A percentile compares a stretch with the other conserved stretches of the same genome.
phyloP scores from a whole-genome alignment of 768 basidiomycete genomes.

The Psilocybe subaeruginosa region DNA sequence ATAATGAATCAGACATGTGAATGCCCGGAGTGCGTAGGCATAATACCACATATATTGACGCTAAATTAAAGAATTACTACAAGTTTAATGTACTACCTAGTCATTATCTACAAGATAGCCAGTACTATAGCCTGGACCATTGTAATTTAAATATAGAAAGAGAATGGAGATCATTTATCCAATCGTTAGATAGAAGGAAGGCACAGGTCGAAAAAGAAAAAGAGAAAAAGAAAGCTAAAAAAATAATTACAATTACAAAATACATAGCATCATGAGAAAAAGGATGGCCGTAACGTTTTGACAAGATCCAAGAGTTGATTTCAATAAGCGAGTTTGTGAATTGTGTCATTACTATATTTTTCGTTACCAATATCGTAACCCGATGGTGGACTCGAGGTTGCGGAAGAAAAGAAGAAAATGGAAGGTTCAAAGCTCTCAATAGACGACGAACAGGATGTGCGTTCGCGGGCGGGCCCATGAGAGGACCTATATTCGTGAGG shows the following conservation, averaged over 20 bases:
- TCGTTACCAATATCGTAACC: not conserved
- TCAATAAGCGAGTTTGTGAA: not conserved
- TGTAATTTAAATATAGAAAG: not conserved
- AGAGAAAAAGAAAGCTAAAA: not conserved
- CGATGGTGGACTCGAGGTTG: not conserved
- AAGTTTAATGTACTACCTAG: not conserved
- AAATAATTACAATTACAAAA: not conserved
- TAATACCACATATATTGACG: no score
- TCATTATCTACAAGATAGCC: not conserved
- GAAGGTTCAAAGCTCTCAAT: not conserved
- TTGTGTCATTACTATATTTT: not conserved
- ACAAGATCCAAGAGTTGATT: no score
- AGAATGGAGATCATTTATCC: not conserved
- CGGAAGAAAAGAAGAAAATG: not conserved
- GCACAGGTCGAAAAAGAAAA: not conserved
- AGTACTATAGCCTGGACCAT: not conserved
- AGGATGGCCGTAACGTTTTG: no score
- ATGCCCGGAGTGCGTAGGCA: no score
- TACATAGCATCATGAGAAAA: no score
- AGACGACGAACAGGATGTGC: conserved; percentile 1
- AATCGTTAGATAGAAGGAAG: not conserved
- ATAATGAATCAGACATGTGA: no score
- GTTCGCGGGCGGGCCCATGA: not conserved
- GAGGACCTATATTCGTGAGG: not conserved
- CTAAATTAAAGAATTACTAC: not conserved